Evolutionary conservation across 2,329 filamentous ascomycete species (phyloP), one percentile per base, ranked within the genome.

Genomic region (Neonectria neomacrospora): DNA sequence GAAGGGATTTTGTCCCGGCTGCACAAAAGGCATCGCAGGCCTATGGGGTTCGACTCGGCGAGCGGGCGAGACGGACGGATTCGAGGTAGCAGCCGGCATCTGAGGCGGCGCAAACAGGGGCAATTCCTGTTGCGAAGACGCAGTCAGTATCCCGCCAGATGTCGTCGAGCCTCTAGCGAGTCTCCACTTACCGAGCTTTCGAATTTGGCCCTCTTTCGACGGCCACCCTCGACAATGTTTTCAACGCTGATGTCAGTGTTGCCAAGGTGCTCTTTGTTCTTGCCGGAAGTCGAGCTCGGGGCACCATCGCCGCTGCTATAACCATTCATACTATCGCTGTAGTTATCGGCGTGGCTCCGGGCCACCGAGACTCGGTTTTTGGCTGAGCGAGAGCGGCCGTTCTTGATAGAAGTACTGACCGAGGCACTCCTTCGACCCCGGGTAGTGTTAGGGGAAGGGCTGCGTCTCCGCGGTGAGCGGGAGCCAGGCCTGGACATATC

Each of bases 211-310:
- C 94, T 89, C 84, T 98, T 97, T 76, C 96, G 90, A 79, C 96
- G 91, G 70, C 95, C 94, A 75, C 96, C 96, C 80, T 98, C 95
- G 65, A 99, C 92, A 79, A 99, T 98, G 77, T 99, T 99, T 72
- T 97, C 94, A 71, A 97, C 88, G 77, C 95, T 98, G 75, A 99
- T 99, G 72, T 99, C 96, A 16, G 96, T 97, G 77, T 93, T 97
- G 52, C 93, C 94, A 73, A 97, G 88, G 68, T 93, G 91, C 74
- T 97, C 94, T 78, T 92, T 94, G 72, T 86, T 88, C 77, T 91
- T 91, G 73, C 91, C 90, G 55, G 78, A 80, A 69, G 91, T 85
- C 58, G 93, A 94, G 69, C 88, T 91, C 65, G 91, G 87, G 28
- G 90, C 92, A 65, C 90, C 91, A 69, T 97, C 94, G 71, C 92